Percentiles rank a stretch among this genome's conserved stretches.
Conservation (phyloP, 1,284 basidiomycete genomes). For the Pyrrhoderma lamaoense region DNA sequence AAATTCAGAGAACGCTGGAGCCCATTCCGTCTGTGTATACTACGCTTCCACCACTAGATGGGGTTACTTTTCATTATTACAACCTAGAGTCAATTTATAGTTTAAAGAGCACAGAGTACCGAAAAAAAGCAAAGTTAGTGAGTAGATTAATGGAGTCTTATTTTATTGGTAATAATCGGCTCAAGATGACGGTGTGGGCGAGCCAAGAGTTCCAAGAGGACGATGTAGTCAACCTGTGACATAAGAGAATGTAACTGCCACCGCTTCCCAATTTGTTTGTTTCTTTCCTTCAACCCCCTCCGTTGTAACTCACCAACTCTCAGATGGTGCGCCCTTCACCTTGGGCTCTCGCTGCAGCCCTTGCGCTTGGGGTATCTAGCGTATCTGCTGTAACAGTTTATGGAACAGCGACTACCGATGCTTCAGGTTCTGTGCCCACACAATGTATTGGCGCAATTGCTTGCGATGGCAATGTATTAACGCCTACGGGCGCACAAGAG, state of each 20-base stretch:
- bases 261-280: background rate
- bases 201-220: background rate
- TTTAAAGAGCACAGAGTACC: no score
- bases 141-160: no score
- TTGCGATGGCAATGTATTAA: conserved; percentile 15
- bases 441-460: conserved; percentile 15
- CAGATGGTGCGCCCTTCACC: background rate
- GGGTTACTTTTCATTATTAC: no score
- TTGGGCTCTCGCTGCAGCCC: background rate
- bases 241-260: background rate
- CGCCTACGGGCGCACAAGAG: conserved; percentile 6
- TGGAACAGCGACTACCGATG: conserved; percentile 8
- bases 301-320: background rate
- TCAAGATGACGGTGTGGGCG: no score
- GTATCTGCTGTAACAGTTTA: conserved; percentile 10
- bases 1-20: no score
- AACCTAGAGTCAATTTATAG: no score
- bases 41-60: no score
- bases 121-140: no score
- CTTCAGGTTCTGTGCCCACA: conserved; percentile 9
- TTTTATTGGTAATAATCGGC: background rate
- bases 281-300: background rate
- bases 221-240: background rate
- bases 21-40: no score
- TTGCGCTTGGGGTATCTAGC: conserved; percentile 1